Base-by-base conservation (phyloP, 306 rosid species). In the Inga laurina region DNA sequence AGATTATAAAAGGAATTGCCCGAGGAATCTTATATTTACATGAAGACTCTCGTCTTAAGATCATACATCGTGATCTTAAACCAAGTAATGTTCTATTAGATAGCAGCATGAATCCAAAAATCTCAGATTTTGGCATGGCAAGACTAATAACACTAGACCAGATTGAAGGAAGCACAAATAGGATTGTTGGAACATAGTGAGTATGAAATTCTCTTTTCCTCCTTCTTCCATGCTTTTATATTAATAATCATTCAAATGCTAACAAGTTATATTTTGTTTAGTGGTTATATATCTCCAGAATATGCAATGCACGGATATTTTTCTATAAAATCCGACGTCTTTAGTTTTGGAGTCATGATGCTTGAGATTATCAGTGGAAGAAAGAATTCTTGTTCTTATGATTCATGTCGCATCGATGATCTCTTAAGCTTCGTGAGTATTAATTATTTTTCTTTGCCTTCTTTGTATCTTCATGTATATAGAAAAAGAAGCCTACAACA, bases 111-210 rank as follows among this genome's bases (percentile, higher is more conserved):
- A 83, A 77, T 74, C 88, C 97, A 4, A 94, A 92, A 64, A 94
- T 92, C 1, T 88, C 93, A 21, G 97, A 94, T 66, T 94, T 94
- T 88, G 97, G 97, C 4, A 85, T 87, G 90, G 97, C 97, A 12
- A 92, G 91, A 32, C 81, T 91, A 21, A 83, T 91, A 49, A 80
- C 3, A 11, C 30, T 54, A 0, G 89, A 90, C 10, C 90, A 90
- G 37, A 75, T 82, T 34, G 89, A 84, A 83, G 94, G 89, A 52
- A 64, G 56, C 27, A 94, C 95, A 4, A 78, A 19, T 2, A 85
- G 78, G 83, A 75, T 94, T 21, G 95, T 88, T 11, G 98, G 95
- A 10, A 94, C 95, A 51, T 91, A 74, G 97, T 94, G 85, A 90
- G 97, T 54, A 2, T 41, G 4, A 19, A 51, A 51, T 30, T 73